Evolutionary conservation across 306 rosid species (phyloP), one percentile per base, ranked within the genome.

Genomic region (Vigna mungo): DNA sequence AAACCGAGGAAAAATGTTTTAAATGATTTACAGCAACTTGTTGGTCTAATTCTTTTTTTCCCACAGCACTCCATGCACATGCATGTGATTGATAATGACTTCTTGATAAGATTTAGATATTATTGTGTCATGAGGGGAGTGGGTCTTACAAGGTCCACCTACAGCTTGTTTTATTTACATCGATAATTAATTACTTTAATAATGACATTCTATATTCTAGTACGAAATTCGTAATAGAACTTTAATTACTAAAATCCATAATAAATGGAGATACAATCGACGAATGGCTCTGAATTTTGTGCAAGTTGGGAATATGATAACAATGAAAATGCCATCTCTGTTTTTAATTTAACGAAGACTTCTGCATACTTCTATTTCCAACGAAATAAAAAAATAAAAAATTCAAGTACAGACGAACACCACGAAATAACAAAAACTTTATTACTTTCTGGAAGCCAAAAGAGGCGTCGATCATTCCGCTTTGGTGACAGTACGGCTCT

Each of bases 381-480:
- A 16, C 9, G 9, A 49, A 49, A 49, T 1, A 25, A 25, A 3
- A 25, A 25, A 25, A 25, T 30, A 34, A n/a, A 72, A 16, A 12
- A 13, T 11, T 34, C 37, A 1, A 21, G 78, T 20, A 16, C 7
- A 30, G 48, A 43, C 23, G 15, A 18, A 23, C 48, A 58, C 39
- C 2, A 18, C 0, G 1, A 9, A 60, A 15, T 21, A 43, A 5
- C 18, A 54, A 5, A 54, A 1, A 3, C 17, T 30, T 56, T 15
- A 65, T 34, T 9, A 9, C 5, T 13, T 46, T 43, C 73, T 18
- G 10, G 48, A 10, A 32, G 41, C 14, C 9, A 66, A 54, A 68
- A 30, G 68, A 30, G 52, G 62, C 70, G 63, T 43, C 68, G 32
- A 27, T 20, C 53, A 62, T 72, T 60, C 27, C 36, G 77, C 72